Percentiles rank a stretch among this genome's conserved stretches.
phyloP scores from a whole-genome alignment of 2,329 filamentous ascomycete species.

The Colletotrichum sp. region DNA sequence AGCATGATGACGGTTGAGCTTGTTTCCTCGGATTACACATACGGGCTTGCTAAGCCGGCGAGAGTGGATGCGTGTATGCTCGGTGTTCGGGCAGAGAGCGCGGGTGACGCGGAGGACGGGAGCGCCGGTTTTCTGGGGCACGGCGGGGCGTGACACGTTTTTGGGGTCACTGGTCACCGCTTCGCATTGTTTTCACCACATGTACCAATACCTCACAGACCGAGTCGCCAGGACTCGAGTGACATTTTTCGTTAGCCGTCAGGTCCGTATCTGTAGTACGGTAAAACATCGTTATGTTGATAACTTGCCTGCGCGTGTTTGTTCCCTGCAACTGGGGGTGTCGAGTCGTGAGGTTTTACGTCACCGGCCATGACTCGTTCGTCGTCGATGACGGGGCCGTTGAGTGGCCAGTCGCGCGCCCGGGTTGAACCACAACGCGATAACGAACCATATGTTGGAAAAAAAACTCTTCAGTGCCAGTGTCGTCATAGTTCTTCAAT shows the following conservation, averaged over 20 bases:
- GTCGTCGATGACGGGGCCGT: background rate
- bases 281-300: background rate
- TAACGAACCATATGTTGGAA: background rate
- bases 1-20: background rate
- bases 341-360: conserved; percentile 4
- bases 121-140: background rate
- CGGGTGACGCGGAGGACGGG: background rate
- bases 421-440: background rate
- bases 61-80: background rate
- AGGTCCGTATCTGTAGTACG: background rate
- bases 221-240: background rate
- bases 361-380: conserved; percentile 16
- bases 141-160: background rate
- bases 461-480: background rate
- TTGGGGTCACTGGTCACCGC: background rate
- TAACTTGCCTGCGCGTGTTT: background rate
- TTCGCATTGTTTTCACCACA: background rate
- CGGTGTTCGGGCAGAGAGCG: background rate
- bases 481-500: background rate
- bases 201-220: background rate
- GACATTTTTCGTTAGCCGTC: background rate
- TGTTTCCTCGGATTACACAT: background rate
- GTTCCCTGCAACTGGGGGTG: background rate
- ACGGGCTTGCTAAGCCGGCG: background rate
- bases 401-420: background rate